Base-by-base conservation (phyloP, 306 rosid genomes). In the Fragaria vesca region DNA sequence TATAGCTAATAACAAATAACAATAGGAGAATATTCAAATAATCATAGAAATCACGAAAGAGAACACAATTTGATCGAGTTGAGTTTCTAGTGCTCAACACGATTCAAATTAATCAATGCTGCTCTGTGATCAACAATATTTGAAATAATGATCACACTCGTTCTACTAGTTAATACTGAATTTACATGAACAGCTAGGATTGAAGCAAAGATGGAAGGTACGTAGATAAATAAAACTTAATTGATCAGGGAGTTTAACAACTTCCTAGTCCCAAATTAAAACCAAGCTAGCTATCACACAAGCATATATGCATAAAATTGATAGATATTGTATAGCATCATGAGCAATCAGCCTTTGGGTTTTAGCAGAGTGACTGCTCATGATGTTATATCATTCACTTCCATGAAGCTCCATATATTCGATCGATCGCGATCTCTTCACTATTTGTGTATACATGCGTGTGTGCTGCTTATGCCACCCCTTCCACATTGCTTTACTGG, bases 311-410 rank as follows among this genome's bases (percentile, higher is more conserved):
- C 48, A 73, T 66, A 38, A 47, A 15, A 16, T 61, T 58, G 47
- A 77, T 42, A 60, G 15, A 42, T 65, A 84, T 77, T 78, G 90
- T 86, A 96, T 96, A 96, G 94, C 98, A 96, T 96, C 99, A 96
- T 93, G 98, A 93, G 99, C 99, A 96, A 91, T 96, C 99, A 96
- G 92, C 94, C 99, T 42, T 96, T 54, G 77, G 42, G 6, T 68
- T 71, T 82, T 75, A 85, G 91, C 93, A 96, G 99, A 96, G 89
- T 96, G 98, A 93, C 91, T 93, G 98, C 97, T 96, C 97, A 82
- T 96, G 99, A 96, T 96, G 89, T 86, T 96, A 96, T 93, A 93
- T 85, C 91, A 77, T 91, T 83, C 50, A 74, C 73, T 70, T 85
- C 85, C 88, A 62, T 86, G 83, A 86, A 79, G 79, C 69, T 78